Evolutionary conservation across 192 early-diverging fungal species (phyloP), one percentile per base, ranked within the genome.

Genomic region (Umbelopsis vinacea): DNA sequence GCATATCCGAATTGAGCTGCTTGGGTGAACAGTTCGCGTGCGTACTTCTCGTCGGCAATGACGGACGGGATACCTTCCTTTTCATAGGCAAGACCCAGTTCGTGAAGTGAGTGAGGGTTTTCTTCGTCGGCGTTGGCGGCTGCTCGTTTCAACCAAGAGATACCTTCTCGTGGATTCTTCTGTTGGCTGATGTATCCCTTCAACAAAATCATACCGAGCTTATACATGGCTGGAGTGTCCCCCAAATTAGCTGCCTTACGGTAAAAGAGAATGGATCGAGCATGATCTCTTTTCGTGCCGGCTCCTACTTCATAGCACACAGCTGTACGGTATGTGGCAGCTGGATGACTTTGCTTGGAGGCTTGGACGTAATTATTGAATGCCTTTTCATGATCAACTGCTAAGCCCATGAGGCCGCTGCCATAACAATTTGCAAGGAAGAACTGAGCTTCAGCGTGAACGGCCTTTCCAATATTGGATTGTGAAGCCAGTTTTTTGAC

Each of bases 171-270:
- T 15, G 96, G 94, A 74, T 95, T 92, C 47, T 84, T 75, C 9
- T 83, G 72, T 68, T 94, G 90, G 10, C 90, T 88, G 63, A 98
- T 79, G 72, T 89, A 72, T 12, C 97, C 97, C 74, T 95, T 91
- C 75, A 98, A 79, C 52, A 98, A 77, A 17, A 98, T 92, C 87
- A 96, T 90, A 22, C 95, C 98, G 21, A 98, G 84, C 81, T 98
- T 98, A 88, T 94, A 97, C 98, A 99, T 98, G 26, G 94, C 95
- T 0, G 95, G 90, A 14, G 95, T 92, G 66, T 98, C 96, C 53
- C 94, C 91, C 57, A 96, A 78, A 12, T 91, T 89, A 0, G 96
- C 97, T 0, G 96, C 92, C 82, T 98, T 97, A 69, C 94, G 85
- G 79, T 95, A 98, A 73, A 94, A 98, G 78, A 96, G 94, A 40